phyloP scores from a whole-genome alignment of 371 early-diverging fungal species.

The Mucor saturninus region DNA sequence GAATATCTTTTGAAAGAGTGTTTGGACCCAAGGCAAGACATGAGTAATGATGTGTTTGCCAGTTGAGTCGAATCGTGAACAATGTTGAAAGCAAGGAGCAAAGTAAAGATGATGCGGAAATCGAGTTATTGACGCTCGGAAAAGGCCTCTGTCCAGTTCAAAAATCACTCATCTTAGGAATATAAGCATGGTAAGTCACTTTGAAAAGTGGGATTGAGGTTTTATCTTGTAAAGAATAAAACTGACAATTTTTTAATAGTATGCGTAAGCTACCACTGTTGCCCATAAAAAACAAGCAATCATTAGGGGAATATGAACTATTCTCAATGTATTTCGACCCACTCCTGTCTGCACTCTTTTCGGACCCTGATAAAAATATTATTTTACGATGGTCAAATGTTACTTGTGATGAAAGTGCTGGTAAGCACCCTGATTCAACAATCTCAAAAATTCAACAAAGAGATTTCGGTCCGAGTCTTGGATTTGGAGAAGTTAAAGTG shows the following conservation, averaged over 20 bases:
- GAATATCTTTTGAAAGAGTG: slow-evolving; percentile 19
- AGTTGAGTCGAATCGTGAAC: slow-evolving; percentile 19
- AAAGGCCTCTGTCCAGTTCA: slow-evolving; percentile 8
- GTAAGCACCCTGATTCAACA: slow-evolving; percentile 24
- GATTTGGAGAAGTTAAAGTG: slow-evolving; percentile 23
- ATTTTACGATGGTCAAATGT: slow-evolving; percentile 25
- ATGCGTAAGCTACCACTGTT: slow-evolving; percentile 12
- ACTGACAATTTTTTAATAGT: too few relatives aligned
- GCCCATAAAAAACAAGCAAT: slow-evolving; percentile 22
- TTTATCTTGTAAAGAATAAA: too few relatives aligned
- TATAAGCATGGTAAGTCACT: too few relatives aligned
- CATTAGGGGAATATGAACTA: slow-evolving; percentile 23
- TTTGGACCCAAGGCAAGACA: slow-evolving; percentile 17
- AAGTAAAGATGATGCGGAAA: slow-evolving; percentile 22
- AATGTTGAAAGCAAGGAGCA: slow-evolving; percentile 18
- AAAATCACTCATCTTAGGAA: not conserved
- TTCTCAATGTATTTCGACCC: slow-evolving; percentile 30
- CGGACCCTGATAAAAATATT: slow-evolving; percentile 27
- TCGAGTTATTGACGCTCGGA: slow-evolving; percentile 18
- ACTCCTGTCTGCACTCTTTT: slow-evolving; percentile 25
- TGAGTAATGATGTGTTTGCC: slow-evolving; percentile 17
- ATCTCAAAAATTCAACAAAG: slow-evolving; percentile 21
- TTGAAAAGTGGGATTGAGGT: too few relatives aligned
- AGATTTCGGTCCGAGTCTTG: slow-evolving; percentile 21
- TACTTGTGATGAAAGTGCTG: slow-evolving; percentile 24